Evolutionary conservation across 1,284 basidiomycete genomes (phyloP).

Genomic region (Austroboletus olivaceoglutinosus): DNA sequence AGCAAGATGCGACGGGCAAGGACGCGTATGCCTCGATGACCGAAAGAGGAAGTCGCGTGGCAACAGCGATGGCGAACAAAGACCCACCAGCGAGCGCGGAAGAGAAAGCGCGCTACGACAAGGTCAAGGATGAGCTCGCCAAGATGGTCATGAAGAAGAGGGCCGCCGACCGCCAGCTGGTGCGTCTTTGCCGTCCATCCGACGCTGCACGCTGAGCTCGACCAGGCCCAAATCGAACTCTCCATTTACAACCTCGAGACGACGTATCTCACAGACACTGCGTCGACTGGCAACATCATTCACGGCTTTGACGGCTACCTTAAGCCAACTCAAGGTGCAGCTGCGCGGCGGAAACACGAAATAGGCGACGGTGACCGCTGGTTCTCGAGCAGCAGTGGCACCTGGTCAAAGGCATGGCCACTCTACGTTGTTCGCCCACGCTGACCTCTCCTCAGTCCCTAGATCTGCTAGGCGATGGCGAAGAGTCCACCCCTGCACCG

Average conservation of each 20-base stretch:
- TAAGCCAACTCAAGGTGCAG: constrained; percentile 60
- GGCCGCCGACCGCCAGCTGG: constrained; percentile 68
- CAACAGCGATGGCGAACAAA: constrained; percentile 31
- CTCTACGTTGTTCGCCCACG: neutral
- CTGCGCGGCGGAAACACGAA: constrained; percentile 66
- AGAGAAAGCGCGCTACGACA: constrained; percentile 66
- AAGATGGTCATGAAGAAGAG: constrained; percentile 70
- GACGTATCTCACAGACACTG: constrained; percentile 70
- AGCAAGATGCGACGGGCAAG: constrained; percentile 11
- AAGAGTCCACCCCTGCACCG: constrained; percentile 54
- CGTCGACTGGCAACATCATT: constrained; percentile 78
- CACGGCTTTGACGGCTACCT: constrained; percentile 81
- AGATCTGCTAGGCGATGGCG: constrained; percentile 71
- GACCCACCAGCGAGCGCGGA: constrained; percentile 46
- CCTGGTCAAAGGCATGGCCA: constrained; percentile 61
- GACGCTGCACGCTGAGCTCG: neutral
- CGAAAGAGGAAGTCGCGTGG: constrained; percentile 21
- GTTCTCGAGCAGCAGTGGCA: constrained; percentile 75
- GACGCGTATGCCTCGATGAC: constrained; percentile 39
- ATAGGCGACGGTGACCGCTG: constrained; percentile 72
- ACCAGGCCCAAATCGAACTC: constrained; percentile 65
- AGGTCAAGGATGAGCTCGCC: constrained; percentile 66
- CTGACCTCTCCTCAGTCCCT: constrained; percentile 50
- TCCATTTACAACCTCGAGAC: constrained; percentile 74
- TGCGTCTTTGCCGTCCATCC: constrained; percentile 34